phyloP scores from a whole-genome alignment of 108 stramenopile genomes.

The Discostella pseudostelligera region DNA sequence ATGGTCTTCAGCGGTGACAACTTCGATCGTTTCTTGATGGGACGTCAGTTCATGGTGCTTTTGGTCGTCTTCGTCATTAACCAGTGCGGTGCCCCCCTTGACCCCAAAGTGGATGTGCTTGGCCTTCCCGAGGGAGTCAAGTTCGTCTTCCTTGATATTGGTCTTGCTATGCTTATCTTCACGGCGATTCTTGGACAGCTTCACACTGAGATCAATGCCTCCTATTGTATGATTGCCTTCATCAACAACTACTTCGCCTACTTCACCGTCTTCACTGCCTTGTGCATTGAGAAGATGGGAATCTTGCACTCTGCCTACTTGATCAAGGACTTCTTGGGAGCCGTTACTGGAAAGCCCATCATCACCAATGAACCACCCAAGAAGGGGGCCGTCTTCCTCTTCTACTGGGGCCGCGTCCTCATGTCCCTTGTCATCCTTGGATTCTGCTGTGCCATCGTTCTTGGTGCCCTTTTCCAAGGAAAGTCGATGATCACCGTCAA shows the following conservation, averaged over 20 bases:
- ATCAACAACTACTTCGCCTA: slow-evolving; percentile 80
- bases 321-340: slow-evolving; percentile 50
- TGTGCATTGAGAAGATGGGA: slow-evolving; percentile 60
- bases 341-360: slow-evolving; percentile 60
- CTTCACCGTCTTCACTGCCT: slow-evolving; percentile 62
- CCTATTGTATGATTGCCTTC: slow-evolving; percentile 82
- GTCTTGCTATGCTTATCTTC: slow-evolving; percentile 75
- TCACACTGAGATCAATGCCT: slow-evolving; percentile 78
- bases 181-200: slow-evolving; percentile 79
- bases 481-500: slow-evolving; percentile 61
- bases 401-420: slow-evolving; percentile 72
- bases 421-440: slow-evolving; percentile 63
- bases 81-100: slow-evolving; percentile 61
- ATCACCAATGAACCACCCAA: slow-evolving; percentile 66
- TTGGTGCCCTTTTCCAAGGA: slow-evolving; percentile 65
- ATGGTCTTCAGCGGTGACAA: slow-evolving; percentile 80
- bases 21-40: slow-evolving; percentile 81
- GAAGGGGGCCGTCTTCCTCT: slow-evolving; percentile 36
- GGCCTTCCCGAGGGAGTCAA: slow-evolving; percentile 56
- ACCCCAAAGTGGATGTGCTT: slow-evolving; percentile 52
- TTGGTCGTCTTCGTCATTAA: slow-evolving; percentile 72
- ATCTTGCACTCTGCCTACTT: slow-evolving; percentile 70
- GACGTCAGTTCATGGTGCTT: slow-evolving; percentile 89
- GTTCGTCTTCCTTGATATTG: slow-evolving; percentile 70
- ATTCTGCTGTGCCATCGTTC: slow-evolving; percentile 67